Evolutionary conservation across 805 yeast species (phyloP).

Genomic region (Yamadazyma olivae): DNA sequence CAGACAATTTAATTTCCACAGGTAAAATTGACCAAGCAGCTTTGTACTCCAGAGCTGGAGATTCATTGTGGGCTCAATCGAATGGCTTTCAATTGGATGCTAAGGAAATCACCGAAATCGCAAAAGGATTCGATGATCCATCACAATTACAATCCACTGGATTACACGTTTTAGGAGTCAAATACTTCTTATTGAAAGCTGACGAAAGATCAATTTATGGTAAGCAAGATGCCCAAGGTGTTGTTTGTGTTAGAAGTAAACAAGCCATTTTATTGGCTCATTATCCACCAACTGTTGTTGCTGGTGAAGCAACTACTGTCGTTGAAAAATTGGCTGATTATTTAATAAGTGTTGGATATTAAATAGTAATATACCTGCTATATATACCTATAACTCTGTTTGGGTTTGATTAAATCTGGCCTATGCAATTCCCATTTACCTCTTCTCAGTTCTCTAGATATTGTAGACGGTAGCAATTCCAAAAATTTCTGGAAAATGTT

Average conservation of each 20-base stretch:
- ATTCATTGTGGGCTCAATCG: constrained; percentile 89
- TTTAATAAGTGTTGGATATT: constrained; percentile 83
- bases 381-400: neutral
- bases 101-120: constrained; percentile 70
- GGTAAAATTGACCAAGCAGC: constrained; percentile 91
- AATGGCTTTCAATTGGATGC: constrained; percentile 62
- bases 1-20: constrained; percentile 86
- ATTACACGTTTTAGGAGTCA: constrained; percentile 77
- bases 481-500: no score
- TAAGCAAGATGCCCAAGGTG: constrained; percentile 83
- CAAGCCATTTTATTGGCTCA: constrained; percentile 94
- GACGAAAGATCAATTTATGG: constrained; percentile 94
- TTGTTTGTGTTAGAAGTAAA: constrained; percentile 86
- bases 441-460: no score
- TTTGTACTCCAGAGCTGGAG: constrained; percentile 91
- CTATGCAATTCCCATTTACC: no score
- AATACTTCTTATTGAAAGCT: constrained; percentile 84
- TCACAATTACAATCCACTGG: constrained; percentile 80
- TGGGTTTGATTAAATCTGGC: no score
- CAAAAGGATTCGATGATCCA: constrained; percentile 78
- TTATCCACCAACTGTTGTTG: constrained; percentile 84
- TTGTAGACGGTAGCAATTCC: no score
- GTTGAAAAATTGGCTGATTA: constrained; percentile 97
- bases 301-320: constrained; percentile 92
- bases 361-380: constrained; percentile 17